Conservation (phyloP, 1,139 yeast genomes). For the Tardiomyces digboiensis region DNA sequence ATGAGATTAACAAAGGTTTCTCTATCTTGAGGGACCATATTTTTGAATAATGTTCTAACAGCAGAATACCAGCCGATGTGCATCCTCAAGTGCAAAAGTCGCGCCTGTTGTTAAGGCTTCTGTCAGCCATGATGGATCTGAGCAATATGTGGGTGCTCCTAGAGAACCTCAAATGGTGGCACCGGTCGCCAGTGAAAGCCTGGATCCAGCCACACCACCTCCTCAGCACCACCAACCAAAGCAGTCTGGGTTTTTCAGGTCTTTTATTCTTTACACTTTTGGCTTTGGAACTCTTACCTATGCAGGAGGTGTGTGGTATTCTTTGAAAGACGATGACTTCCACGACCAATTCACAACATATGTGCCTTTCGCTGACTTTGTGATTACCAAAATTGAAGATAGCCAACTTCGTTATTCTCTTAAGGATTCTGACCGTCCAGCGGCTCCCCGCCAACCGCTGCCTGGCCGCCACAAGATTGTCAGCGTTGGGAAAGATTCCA, state of each 20-base stretch:
- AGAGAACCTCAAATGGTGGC: neutral
- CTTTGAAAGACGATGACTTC: constrained; percentile 29
- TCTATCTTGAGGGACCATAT: neutral
- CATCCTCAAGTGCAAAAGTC: neutral
- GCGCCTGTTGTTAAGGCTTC: neutral
- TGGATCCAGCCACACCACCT: too few species aligned
- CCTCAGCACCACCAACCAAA: too few species aligned
- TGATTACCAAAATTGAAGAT: constrained; percentile 42
- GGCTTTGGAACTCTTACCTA: constrained; percentile 20
- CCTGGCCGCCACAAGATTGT: neutral
- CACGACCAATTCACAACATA: constrained; percentile 41
- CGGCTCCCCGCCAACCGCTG: constrained; percentile 1
- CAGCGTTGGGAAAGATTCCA: neutral
- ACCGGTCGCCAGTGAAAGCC: too few species aligned
- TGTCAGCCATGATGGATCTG: neutral
- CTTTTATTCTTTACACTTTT: constrained; percentile 19
- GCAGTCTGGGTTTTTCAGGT: too few species aligned
- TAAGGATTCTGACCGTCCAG: neutral
- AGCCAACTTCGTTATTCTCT: constrained; percentile 19
- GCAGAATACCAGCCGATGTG: neutral
- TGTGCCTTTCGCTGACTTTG: constrained; percentile 49
- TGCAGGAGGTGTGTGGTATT: constrained; percentile 30
- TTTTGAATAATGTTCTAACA: neutral
- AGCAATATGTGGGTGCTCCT: neutral
- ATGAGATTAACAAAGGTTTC: neutral